Conservation (phyloP, 148 eudicot species). For the Arbutus unedo region DNA sequence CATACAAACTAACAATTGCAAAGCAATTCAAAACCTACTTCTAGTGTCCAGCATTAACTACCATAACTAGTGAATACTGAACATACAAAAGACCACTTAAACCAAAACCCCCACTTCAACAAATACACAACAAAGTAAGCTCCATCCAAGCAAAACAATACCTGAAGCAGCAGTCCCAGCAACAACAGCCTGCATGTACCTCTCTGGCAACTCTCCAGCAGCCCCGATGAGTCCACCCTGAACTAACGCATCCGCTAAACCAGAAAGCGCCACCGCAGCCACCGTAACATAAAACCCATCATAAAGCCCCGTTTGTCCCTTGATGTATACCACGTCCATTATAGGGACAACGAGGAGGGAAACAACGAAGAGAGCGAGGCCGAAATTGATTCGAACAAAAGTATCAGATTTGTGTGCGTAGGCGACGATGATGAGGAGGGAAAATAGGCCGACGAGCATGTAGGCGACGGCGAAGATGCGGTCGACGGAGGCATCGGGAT, state of each 20-base stretch:
- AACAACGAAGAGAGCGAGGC: conserved; percentile 50
- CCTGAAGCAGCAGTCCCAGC: conserved; percentile 70
- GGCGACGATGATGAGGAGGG: conserved; percentile 40
- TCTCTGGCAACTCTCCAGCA: conserved; percentile 74
- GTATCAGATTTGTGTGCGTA: conserved; percentile 32
- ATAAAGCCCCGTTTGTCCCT: conserved; percentile 51
- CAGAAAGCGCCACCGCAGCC: conserved; percentile 49
- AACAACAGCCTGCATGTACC: conserved; percentile 77
- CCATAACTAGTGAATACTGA: neutral
- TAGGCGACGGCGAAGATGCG: conserved; percentile 62
- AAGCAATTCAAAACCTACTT: too few species aligned
- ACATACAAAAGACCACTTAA: neutral
- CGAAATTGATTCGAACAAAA: conserved; percentile 46
- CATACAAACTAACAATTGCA: too few species aligned
- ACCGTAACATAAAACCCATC: conserved; percentile 65
- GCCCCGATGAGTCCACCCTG: conserved; percentile 74
- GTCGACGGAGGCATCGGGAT: conserved; percentile 47
- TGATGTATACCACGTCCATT: conserved; percentile 50
- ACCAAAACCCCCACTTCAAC: neutral
- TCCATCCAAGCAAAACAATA: neutral
- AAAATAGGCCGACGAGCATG: conserved; percentile 46
- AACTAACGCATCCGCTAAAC: conserved; percentile 72
- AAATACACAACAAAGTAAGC: neutral
- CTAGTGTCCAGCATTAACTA: neutral
- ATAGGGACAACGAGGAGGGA: conserved; percentile 55